Base-by-base conservation (phyloP, 495 filamentous ascomycete genomes). In the Talaromyces wortmannii region DNA sequence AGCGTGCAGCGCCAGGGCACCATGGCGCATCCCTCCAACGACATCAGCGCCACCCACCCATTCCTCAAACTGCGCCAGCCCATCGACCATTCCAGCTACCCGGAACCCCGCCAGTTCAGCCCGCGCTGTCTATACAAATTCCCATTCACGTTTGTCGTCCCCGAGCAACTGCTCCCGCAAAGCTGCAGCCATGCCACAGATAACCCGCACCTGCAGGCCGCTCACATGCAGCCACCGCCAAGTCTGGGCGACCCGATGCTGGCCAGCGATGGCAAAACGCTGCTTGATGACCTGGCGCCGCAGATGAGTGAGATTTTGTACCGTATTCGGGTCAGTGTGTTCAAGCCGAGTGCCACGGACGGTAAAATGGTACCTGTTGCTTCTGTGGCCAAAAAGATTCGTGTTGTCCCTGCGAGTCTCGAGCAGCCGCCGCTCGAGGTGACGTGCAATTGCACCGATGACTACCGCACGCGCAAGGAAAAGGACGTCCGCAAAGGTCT, bases 61-160 rank as follows among this genome's bases (percentile, higher is more conserved):
- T 97, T 97, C 62, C 76, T 98, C 47, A 89, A 88, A 66, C 76
- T 97, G 57, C 74, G 75, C 45, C 92, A 96, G 74, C 94, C 95
- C 5, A 82, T 92, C 12, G 73, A 83, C 36, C 78, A 86, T 10
- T 68, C 79, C 3, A 70, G 75, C 2, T 89, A 92, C 59, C 92
- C 92, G 0, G 75, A 80, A 11, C 83, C 88, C 15, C 74, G 87
- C 7, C 72, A 91, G 17, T 68, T 91, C 11, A 81, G 89, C 65
- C 76, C 81, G 3, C 88, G 83, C 4, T 73, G 72, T 49, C 79
- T 73, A 29, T 90, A 92, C 66, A 83, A 67, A 12, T 84, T 95
- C 52, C 88, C 90, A 2, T 98, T 97, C 71, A 84, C 83, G 56
- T 98, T 98, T 62, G 86, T 90, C 40, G 81, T 97, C 11, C 94